These are phyloP conservation scores for Physcia stellaris DNA, from an alignment of 495 filamentous ascomycete genomes.

Conservation along the genomic window DNA sequence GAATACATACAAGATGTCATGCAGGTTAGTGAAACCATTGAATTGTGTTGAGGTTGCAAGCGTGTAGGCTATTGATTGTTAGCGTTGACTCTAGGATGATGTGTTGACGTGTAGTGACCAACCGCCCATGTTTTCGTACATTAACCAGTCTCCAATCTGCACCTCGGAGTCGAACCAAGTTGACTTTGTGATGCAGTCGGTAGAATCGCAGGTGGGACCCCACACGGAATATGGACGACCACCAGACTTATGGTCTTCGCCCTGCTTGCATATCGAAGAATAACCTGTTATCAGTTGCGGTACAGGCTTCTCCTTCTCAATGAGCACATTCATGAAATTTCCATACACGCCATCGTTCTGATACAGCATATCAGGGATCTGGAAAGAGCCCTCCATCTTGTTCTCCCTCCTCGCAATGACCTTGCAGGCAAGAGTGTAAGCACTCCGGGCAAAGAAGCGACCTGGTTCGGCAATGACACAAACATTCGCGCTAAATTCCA, in stretches of 20 bases:
- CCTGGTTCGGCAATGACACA: slow-evolving; percentile 23
- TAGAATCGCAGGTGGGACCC: slow-evolving; percentile 26
- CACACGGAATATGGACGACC: slow-evolving; percentile 19
- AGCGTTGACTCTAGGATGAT: too few relatives aligned
- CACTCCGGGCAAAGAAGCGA: slow-evolving; percentile 17
- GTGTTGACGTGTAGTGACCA: slow-evolving; percentile 21
- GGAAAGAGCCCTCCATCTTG: slow-evolving; percentile 1
- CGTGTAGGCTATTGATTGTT: too few relatives aligned
- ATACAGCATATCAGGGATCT: slow-evolving; percentile 22
- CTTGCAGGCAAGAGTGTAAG: slow-evolving; percentile 20
- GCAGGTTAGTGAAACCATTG: slow-evolving; percentile 18
- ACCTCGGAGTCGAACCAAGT: slow-evolving; percentile 15
- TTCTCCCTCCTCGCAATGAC: slow-evolving; percentile 19
- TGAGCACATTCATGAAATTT: slow-evolving; percentile 21
- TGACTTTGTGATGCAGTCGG: slow-evolving; percentile 16
- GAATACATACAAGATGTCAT: background rate
- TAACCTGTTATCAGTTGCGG: slow-evolving; percentile 2
- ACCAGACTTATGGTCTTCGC: too few relatives aligned
- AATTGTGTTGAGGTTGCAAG: slow-evolving; percentile 17
- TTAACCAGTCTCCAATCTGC: slow-evolving; percentile 23
- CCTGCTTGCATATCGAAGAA: slow-evolving; percentile 3
- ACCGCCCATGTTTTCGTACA: slow-evolving; percentile 25
- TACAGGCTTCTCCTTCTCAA: slow-evolving; percentile 12
- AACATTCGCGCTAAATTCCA: slow-evolving; percentile 11
- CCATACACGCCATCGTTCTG: slow-evolving; percentile 25